Evolutionary conservation across 2,329 filamentous ascomycete species (phyloP), one percentile per base, ranked within the genome.

Genomic region (Allantophomopsis lycopodina): DNA sequence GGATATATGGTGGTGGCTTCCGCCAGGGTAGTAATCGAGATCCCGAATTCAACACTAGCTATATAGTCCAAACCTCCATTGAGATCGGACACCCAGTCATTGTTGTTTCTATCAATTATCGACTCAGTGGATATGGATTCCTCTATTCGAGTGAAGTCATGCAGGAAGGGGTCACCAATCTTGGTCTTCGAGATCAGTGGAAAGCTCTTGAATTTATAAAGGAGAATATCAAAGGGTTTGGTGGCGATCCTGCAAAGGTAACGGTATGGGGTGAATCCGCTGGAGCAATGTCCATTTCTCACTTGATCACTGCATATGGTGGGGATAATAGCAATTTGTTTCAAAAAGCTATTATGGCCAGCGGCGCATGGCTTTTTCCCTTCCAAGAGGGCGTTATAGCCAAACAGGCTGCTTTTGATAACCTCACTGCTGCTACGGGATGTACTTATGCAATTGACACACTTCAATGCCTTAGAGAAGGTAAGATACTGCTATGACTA

Each of bases 241-340:
- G 83, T 6, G 83, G 83, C 11, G 82, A 87, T 52, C 76, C 81
- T 0, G 63, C 66, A 17, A 81, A 79, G 55, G 80, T 87, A 7
- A 86, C 81, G 0, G 77, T 87, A 42, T 85, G 78, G 77, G 83
- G 83, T 20, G 76, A 86, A 52, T 17, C 15, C 15, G 76, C 78
- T 0, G 76, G 77, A 0, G 61, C 73, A 20, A 14, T 28, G 23
- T 28, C 58, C 23, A 62, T 61, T 38, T 65, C 62, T 4, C 72
- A 76, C 37, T 58, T 71, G 2, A 53, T 68, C 11, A 28, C 23
- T 8, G 67, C 69, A 3, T 73, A 72, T 45, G 63, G 63, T 11
- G 71, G 71, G 2, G 58, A 66, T 16, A 51, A 32, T 14, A 43
- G 21, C 46, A 46, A 58, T 0, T 60, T 76, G 0, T 75, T 75